Base-by-base conservation (phyloP, 2,329 filamentous ascomycete genomes). In the Sordariomycetes sp. region DNA sequence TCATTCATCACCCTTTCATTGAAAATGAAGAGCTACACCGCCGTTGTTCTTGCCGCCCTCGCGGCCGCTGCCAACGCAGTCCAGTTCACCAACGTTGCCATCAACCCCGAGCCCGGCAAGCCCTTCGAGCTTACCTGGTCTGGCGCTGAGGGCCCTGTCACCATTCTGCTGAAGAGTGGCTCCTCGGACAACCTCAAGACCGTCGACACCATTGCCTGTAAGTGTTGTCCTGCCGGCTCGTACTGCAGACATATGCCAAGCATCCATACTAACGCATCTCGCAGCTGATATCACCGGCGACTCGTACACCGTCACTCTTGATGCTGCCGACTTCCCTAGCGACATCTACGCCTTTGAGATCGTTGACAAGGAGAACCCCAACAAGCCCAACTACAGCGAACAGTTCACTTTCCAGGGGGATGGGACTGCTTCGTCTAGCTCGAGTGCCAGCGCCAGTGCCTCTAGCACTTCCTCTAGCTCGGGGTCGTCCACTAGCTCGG, bases 131-230 rank as follows among this genome's bases (percentile, higher is more conserved):
- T 85, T 65, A 68, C 69, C 62, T 85, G 81, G 81, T 60, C 68
- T 22, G 66, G 73, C 67, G 66, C 67, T 45, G 71, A 69, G 58
- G 67, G 70, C 48, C 70, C 70, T 59, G 70, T 82, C 65, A 72
- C 71, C 62, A 76, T 86, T 66, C 65, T 68, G 63, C 75, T 85
- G 60, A 71, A 85, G 58, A 77, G 77, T 59, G 82, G 82, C 62
- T 63, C 67, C 4, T 67, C 67, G 59, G 70, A 74, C 61, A 70
- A 67, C 56, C 77, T 81, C 61, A 63, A 70, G 35, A 63, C 70
- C 58, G 61, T 74, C 45, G 64, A 72, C 51, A 63, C 68, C 61
- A 68, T 85, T 64, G 76, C 72, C 60, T 65, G 81, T 84, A 72
- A 69, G 80, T 76, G 34, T 32, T 6, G 12, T 39, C 12, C 32